Base-by-base conservation (phyloP, 208 protist species). In the Strigomonas culicis region DNA sequence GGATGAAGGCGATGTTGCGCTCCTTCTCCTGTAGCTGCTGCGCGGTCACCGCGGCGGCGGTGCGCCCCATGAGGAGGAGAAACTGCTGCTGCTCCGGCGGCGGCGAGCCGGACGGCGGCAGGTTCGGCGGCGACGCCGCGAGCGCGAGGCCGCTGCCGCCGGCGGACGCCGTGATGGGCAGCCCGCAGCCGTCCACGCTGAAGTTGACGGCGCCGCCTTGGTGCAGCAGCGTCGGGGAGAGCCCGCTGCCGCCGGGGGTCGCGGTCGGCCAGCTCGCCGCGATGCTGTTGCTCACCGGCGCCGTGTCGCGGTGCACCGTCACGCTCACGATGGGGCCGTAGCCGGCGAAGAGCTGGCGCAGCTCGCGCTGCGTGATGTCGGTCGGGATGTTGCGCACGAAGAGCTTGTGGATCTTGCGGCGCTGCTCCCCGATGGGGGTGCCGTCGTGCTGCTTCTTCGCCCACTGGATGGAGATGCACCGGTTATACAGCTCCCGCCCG, bases 301-400 rank as follows among this genome's bases (percentile, higher is more conserved):
- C 71, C 0, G 88, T 94, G 61, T 94, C 85, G 44, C 74, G 76
- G 63, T 90, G 84, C 36, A 94, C 32, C 25, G 81, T 79, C 3
- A 92, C 75, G 52, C 70, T 79, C 41, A 58, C 59, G 41, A 94
- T 78, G 47, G 70, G 46, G 11, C 88, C 88, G 62, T 80, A 90
- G 41, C 51, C 58, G 15, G 61, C 24, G 52, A 91, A 92, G 13
- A 87, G 43, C 41, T 75, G 46, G 4, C 58, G 61, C 31, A 94
- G 72, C 24, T 77, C 66, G 1, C 52, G 56, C 4, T 61, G 55
- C 21, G 62, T 80, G 2, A 94, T 71, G 30, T 88, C 71, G 22
- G 87, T 61, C 6, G 88, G 88, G 44, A 94, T 81, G 68, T 94
- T 94, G 46, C 88, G 84, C 15, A 94, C 84, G 60, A 94, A 94